These are phyloP conservation scores for Spencermartinsiella ligniputridi DNA, from an alignment of 1,139 yeast genomes.

Conservation along the genomic window DNA sequence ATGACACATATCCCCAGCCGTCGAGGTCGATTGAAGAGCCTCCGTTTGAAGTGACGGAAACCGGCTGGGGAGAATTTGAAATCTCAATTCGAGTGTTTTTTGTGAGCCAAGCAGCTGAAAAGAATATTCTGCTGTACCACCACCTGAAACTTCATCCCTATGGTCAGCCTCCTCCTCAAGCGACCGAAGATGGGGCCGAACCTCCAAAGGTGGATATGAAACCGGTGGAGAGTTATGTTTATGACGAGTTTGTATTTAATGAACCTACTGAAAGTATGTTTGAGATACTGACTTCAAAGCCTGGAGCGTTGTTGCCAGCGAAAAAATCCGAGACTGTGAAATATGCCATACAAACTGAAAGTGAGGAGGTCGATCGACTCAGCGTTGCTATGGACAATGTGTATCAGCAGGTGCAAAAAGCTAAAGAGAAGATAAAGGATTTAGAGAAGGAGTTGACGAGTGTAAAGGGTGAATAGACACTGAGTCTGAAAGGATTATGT, in stretches of 20 bases:
- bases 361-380: conserved; percentile 72
- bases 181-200: conserved; percentile 8
- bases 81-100: conserved; percentile 83
- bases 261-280: conserved; percentile 93
- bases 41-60: conserved; percentile 92
- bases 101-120: conserved; percentile 81
- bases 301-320: conserved; percentile 70
- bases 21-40: conserved; percentile 81
- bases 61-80: conserved; percentile 99
- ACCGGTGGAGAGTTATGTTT: conserved; percentile 62
- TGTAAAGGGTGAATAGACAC: no score
- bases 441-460: conserved; percentile 28
- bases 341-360: conserved; percentile 57
- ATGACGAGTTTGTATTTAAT: conserved; percentile 89
- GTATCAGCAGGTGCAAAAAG: conserved; percentile 33
- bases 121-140: conserved; percentile 80
- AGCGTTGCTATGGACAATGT: conserved; percentile 64
- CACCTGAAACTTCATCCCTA: conserved; percentile 91
- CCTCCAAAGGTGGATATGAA: conserved; percentile 17
- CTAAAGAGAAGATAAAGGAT: conserved; percentile 28
- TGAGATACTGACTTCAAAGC: conserved; percentile 66
- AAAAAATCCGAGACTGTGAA: conserved; percentile 39
- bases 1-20: conserved; percentile 87
- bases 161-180: conserved; percentile 34
- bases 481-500: no score